phyloP scores from a whole-genome alignment of 768 basidiomycete species.

The Candolleomyces aberdarensis region DNA sequence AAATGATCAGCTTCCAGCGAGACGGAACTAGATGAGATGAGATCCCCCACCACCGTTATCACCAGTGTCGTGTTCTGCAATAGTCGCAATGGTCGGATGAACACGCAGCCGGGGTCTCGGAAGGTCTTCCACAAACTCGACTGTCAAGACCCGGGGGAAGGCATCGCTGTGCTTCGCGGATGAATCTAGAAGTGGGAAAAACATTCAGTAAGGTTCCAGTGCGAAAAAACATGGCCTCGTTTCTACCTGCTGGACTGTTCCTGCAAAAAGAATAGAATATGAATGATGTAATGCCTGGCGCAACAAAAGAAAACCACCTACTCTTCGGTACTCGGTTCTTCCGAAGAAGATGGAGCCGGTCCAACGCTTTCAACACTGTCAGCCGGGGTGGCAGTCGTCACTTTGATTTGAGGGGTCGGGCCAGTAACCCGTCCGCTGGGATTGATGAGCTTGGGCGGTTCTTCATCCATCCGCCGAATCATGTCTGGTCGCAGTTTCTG shows the following conservation, averaged over 20 bases:
- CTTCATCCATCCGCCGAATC: slow-evolving; percentile 71
- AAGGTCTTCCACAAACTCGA: slow-evolving; percentile 5
- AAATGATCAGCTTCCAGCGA: neutral
- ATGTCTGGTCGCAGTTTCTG: slow-evolving; percentile 61
- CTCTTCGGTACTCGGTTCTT: neutral
- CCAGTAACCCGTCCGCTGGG: slow-evolving; percentile 73
- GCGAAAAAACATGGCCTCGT: neutral
- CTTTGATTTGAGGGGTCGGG: slow-evolving; percentile 22
- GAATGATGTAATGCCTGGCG: no score
- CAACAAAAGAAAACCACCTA: neutral
- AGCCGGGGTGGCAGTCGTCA: slow-evolving; percentile 7
- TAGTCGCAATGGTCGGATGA: neutral
- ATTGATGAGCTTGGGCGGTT: slow-evolving; percentile 61
- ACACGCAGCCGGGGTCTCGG: neutral
- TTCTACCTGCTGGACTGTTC: neutral
- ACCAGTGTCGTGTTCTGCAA: neutral
- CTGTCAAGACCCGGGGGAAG: slow-evolving; percentile 6
- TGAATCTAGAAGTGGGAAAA: neutral
- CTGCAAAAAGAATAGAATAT: no score
- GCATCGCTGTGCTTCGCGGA: neutral
- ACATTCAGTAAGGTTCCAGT: neutral
- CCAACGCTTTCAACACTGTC: slow-evolving; percentile 4
- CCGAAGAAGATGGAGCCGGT: slow-evolving; percentile 2
- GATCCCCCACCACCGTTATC: neutral
- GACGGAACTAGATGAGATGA: neutral